A percentile compares a stretch with the other conserved stretches of the same genome.
phyloP scores from a whole-genome alignment of 768 basidiomycete genomes.

The Lactarius hengduanensis region DNA sequence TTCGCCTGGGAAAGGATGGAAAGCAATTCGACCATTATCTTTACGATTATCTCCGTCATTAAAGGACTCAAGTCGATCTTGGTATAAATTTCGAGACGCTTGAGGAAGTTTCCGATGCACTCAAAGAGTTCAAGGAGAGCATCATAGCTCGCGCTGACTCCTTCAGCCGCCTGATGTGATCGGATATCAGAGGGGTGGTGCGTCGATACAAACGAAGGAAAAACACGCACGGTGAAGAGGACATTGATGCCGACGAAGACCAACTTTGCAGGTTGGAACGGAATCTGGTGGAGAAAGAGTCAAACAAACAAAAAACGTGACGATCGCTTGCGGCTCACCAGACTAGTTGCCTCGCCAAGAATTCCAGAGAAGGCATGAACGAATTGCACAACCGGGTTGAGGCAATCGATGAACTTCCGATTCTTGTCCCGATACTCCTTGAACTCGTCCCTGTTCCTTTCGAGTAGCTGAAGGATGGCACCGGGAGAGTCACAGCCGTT shows the following conservation, averaged over 20 bases:
- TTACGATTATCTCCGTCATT: background rate
- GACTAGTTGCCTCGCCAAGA: background rate
- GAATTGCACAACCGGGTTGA: background rate
- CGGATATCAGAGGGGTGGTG: background rate
- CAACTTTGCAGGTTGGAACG: background rate
- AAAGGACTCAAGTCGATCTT: background rate
- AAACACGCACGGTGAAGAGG: background rate
- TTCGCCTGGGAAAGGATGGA: background rate
- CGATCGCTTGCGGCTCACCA: background rate
- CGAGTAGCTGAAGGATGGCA: background rate
- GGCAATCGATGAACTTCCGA: slow-evolving; percentile 1
- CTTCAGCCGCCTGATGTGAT: background rate
- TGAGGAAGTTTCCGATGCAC: background rate
- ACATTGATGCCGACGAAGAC: background rate
- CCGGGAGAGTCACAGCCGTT: background rate
- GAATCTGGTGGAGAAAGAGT: background rate
- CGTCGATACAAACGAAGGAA: background rate
- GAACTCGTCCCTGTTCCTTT: background rate
- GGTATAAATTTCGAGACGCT: background rate
- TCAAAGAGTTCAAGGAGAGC: background rate
- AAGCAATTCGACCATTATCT: background rate
- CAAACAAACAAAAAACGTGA: background rate
- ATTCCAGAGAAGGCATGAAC: background rate
- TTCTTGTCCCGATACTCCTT: background rate
- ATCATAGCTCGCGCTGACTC: background rate